Evolutionary conservation across 176 grass and related monocot genomes (phyloP).

Genomic region (Typha latifolia): DNA sequence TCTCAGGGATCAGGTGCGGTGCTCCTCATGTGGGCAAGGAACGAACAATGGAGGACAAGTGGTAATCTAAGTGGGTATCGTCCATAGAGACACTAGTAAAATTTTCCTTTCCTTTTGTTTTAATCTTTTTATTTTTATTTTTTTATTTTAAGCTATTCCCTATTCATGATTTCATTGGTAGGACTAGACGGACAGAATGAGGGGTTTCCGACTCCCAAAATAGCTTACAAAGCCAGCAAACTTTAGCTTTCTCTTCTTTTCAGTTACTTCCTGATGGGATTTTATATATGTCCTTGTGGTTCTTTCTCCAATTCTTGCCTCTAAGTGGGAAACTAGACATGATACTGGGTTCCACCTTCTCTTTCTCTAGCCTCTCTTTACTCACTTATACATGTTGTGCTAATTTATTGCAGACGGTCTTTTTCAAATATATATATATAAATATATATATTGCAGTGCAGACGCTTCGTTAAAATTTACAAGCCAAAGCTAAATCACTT

Average conservation of each 20-base stretch:
- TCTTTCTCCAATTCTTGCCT: background rate
- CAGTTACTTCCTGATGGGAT: background rate
- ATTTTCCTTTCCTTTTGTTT: background rate
- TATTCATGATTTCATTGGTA: background rate
- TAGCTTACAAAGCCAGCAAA: background rate
- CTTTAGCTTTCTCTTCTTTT: constrained; percentile 8
- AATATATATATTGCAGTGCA: too few relatives aligned
- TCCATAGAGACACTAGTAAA: background rate
- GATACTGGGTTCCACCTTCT: background rate
- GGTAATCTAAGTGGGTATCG: background rate
- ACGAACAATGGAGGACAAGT: background rate
- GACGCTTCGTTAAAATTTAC: too few relatives aligned
- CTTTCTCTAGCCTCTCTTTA: background rate
- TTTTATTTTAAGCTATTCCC: background rate
- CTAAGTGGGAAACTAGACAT: background rate
- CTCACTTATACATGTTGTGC: background rate
- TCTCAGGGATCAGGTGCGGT: background rate
- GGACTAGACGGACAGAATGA: background rate
- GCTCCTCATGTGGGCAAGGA: background rate
- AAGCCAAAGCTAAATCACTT: too few relatives aligned
- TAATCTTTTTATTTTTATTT: background rate
- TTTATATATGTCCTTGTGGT: background rate
- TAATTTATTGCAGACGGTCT: too few relatives aligned
- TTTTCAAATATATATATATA: too few relatives aligned
- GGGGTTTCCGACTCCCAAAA: background rate